These are phyloP conservation scores for Piper betle DNA, from an alignment of 164 flowering plant species.

Conservation along the genomic window DNA sequence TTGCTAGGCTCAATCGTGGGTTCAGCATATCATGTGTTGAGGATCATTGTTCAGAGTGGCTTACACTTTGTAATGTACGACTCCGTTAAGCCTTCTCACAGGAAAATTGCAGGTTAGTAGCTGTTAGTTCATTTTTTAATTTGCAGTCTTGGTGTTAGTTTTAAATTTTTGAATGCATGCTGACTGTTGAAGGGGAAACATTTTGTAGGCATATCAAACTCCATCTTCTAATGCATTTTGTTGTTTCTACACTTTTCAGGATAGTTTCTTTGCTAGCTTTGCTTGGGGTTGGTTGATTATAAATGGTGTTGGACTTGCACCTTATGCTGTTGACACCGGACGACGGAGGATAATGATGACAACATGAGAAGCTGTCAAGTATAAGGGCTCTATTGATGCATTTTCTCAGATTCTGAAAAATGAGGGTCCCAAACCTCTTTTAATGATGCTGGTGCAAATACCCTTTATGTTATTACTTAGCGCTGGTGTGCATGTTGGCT, in stretches of 20 bases:
- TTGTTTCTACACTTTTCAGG: constrained; percentile 21
- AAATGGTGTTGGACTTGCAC: constrained; percentile 59
- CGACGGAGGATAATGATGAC: constrained; percentile 79
- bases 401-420: constrained; percentile 46
- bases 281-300: constrained; percentile 60
- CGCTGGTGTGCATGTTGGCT: constrained; percentile 67
- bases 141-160: too few relatives aligned
- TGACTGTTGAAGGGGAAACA: not conserved
- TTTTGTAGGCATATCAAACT: too few relatives aligned
- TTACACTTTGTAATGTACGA: constrained; percentile 83
- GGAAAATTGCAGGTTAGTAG: constrained; percentile 51
- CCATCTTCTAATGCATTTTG: not conserved
- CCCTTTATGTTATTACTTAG: constrained; percentile 58
- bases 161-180: not conserved
- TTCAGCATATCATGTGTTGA: constrained; percentile 71
- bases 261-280: constrained; percentile 64
- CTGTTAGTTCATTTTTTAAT: not conserved
- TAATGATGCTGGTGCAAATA: constrained; percentile 68
- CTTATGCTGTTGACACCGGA: constrained; percentile 57
- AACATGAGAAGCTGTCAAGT: constrained; percentile 63
- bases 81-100: constrained; percentile 60
- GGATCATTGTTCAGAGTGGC: constrained; percentile 74
- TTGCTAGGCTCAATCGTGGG: constrained; percentile 83
- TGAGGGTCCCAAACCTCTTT: constrained; percentile 51
- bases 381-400: constrained; percentile 54